These are phyloP conservation scores for Mariannaea sp. DNA, from an alignment of 2,329 filamentous ascomycete genomes.

Conservation along the genomic window DNA sequence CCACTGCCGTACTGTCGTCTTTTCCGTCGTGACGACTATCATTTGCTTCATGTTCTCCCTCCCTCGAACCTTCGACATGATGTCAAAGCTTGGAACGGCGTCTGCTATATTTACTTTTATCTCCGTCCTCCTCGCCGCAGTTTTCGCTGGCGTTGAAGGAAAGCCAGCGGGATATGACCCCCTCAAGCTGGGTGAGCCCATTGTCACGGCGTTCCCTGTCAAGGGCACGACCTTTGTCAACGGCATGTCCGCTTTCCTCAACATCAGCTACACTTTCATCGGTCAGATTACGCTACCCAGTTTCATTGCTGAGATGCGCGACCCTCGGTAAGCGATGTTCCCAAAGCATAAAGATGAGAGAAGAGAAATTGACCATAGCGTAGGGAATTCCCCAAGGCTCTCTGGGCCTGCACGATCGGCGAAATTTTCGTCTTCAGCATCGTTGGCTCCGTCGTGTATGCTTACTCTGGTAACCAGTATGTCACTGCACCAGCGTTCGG, in stretches of 20 bases:
- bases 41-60: constrained; percentile 81
- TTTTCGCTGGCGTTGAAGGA: constrained; percentile 77
- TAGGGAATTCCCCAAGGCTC: constrained; percentile 87
- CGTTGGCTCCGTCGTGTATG: constrained; percentile 81
- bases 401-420: constrained; percentile 87
- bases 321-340: constrained; percentile 51
- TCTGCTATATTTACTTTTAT: constrained; percentile 90
- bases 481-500: constrained; percentile 88
- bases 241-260: constrained; percentile 87
- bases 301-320: constrained; percentile 93
- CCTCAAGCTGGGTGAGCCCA: constrained; percentile 60
- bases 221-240: constrained; percentile 77
- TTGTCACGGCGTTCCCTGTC: constrained; percentile 70
- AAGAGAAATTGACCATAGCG: constrained; percentile 34
- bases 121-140: constrained; percentile 80
- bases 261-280: constrained; percentile 96
- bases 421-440: constrained; percentile 86
- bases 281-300: constrained; percentile 92
- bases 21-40: constrained; percentile 73
- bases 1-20: constrained; percentile 75
- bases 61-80: constrained; percentile 80
- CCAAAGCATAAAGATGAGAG: background rate
- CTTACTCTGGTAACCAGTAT: constrained; percentile 88
- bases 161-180: constrained; percentile 72
- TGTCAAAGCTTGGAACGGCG: constrained; percentile 77